Conservation (phyloP, 108 stramenopile genomes). For the Conticribra guillardii region DNA sequence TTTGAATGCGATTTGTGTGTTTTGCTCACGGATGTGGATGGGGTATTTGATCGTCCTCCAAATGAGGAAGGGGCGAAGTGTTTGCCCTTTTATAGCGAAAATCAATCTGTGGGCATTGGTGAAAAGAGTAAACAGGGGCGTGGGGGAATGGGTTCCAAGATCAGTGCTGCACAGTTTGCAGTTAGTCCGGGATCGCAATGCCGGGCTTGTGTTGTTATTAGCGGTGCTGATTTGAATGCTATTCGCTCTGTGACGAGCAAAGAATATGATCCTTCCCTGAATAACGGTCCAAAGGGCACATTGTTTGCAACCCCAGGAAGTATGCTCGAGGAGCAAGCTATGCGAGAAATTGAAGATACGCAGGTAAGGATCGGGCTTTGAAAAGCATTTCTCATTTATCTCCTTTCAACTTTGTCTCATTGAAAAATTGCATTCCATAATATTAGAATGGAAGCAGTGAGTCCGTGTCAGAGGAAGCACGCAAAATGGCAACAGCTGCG, state of each 20-base stretch:
- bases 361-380: slow-evolving; percentile 49
- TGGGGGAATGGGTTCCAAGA: slow-evolving; percentile 94
- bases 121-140: slow-evolving; percentile 89
- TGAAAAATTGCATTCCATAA: no score
- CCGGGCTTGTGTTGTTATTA: slow-evolving; percentile 84
- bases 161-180: slow-evolving; percentile 85
- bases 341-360: slow-evolving; percentile 57
- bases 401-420: no score
- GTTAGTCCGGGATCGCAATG: slow-evolving; percentile 79
- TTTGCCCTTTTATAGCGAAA: slow-evolving; percentile 60
- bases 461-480: slow-evolving; percentile 70
- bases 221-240: slow-evolving; percentile 81
- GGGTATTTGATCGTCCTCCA: slow-evolving; percentile 93
- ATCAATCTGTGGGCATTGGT: slow-evolving; percentile 80
- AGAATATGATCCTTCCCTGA: slow-evolving; percentile 27
- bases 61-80: slow-evolving; percentile 76
- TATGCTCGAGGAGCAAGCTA: slow-evolving; percentile 73
- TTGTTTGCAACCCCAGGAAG: slow-evolving; percentile 81
- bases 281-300: slow-evolving; percentile 61
- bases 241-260: slow-evolving; percentile 75
- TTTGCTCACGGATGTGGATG: slow-evolving; percentile 94
- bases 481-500: slow-evolving; percentile 67
- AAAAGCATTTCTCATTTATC: no score
- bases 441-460: slow-evolving; percentile 8
- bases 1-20: slow-evolving; percentile 89